Percentiles rank a stretch among this genome's conserved stretches.
phyloP scores from a whole-genome alignment of 2,329 filamentous ascomycete genomes.

The Aureobasidium sp. region DNA sequence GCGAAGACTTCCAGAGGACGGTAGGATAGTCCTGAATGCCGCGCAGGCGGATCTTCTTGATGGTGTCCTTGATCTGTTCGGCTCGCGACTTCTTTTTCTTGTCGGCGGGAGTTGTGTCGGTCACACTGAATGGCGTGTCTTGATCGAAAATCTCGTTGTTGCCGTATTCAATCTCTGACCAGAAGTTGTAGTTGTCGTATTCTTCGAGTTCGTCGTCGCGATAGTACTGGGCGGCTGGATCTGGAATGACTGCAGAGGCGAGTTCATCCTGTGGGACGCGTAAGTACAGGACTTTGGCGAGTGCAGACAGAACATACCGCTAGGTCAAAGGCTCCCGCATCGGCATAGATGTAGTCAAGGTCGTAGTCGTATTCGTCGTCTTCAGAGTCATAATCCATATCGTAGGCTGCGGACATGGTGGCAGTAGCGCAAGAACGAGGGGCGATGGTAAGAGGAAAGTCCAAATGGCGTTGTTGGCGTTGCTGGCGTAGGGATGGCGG shows the following conservation, averaged over 20 bases:
- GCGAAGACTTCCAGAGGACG: conserved; percentile 5
- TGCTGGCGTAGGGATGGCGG: neutral
- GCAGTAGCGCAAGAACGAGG: neutral
- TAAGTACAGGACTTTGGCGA: neutral
- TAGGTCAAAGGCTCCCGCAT: conserved; percentile 34
- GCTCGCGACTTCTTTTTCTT: conserved; percentile 26
- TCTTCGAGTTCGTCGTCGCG: conserved; percentile 31
- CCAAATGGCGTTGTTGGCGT: neutral
- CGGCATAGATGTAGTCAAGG: conserved; percentile 40
- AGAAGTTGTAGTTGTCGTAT: conserved; percentile 44
- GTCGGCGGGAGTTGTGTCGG: conserved; percentile 19
- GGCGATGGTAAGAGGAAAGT: neutral
- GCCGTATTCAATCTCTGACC: conserved; percentile 43
- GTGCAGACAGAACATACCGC: conserved; percentile 27
- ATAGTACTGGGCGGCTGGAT: conserved; percentile 33
- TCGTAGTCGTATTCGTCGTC: conserved; percentile 36
- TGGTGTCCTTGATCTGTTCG: conserved; percentile 16
- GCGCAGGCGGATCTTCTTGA: conserved; percentile 12
- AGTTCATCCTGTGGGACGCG: conserved; percentile 37
- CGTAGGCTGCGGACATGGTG: conserved; percentile 1
- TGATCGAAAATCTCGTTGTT: conserved; percentile 41
- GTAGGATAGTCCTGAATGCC: conserved; percentile 11
- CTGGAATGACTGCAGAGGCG: conserved; percentile 41
- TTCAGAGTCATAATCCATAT: conserved; percentile 28
- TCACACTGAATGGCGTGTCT: conserved; percentile 20